Conservation (phyloP, 1,284 basidiomycete species). For the Cystobasidium slooffiae region DNA sequence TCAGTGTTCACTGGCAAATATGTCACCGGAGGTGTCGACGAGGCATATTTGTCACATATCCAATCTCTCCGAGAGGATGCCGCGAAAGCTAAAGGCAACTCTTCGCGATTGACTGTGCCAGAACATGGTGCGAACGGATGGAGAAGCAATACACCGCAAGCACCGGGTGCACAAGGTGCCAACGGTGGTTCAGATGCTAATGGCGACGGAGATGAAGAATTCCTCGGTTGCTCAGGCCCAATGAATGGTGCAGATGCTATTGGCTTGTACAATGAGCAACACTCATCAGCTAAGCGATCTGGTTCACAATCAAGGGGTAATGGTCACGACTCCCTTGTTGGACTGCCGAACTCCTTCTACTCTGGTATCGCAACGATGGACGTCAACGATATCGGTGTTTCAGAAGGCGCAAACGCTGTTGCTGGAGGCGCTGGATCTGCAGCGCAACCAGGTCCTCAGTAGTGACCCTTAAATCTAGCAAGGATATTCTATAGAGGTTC, state of each 20-base stretch:
- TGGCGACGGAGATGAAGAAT: constrained; percentile 16
- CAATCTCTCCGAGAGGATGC: constrained; percentile 84
- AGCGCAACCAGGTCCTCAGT: not conserved
- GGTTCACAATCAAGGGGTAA: constrained; percentile 24
- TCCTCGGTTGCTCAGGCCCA: constrained; percentile 43
- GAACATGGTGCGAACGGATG: constrained; percentile 39
- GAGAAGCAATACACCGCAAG: constrained; percentile 23
- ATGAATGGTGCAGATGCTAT: constrained; percentile 46
- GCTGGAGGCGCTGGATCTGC: constrained; percentile 40
- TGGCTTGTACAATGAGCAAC: constrained; percentile 39
- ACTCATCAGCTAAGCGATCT: constrained; percentile 20
- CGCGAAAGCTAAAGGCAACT: constrained; percentile 62
- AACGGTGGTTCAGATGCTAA: constrained; percentile 21
- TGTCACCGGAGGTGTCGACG: constrained; percentile 92
- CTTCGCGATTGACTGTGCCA: constrained; percentile 9
- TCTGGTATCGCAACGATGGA: constrained; percentile 41
- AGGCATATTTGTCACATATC: constrained; percentile 76
- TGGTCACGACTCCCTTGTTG: constrained; percentile 31
- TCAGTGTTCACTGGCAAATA: constrained; percentile 98
- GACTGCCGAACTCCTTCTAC: constrained; percentile 42
- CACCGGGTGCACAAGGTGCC: not conserved
- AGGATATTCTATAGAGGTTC: not conserved
- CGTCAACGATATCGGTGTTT: constrained; percentile 42
- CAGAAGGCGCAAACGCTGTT: constrained; percentile 43
- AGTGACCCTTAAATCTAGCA: not conserved